Evolutionary conservation across 1,284 basidiomycete genomes (phyloP), one percentile per base, ranked within the genome.

Genomic region (Marasmius sp.): DNA sequence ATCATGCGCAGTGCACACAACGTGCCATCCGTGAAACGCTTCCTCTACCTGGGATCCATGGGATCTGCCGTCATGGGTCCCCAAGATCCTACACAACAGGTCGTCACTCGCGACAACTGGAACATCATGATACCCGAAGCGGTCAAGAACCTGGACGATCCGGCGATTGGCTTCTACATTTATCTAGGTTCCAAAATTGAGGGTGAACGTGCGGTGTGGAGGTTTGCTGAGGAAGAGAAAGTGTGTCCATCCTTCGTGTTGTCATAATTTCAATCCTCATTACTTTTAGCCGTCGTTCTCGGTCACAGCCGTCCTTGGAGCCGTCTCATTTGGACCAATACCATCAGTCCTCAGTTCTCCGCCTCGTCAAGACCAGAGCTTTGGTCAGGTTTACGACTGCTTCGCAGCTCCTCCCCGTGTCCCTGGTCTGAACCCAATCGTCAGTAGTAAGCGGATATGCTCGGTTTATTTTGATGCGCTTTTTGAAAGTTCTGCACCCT

Each of bases 31-130:
- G 50, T 51, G 18, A 20, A 51, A 51, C 50, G 50, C n/a, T 51
- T 51, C 18, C 50, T 51, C 50, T 51, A 51, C n/a, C 20, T 51
- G 34, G 50, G 50, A 18, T 51, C 50, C 50, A 9, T 51, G 50
- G 50, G 50, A 14, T 51, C 50, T n/a, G 50, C 50, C 10, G 50
- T 51, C n/a, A 20, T 51, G 50, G 50, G 50, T 33, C 50, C 50
- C 7, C 18, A 51, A 51, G 50, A 51, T 33, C 50, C 50, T 20
- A 51, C 50, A 3, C 9, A 51, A n/a, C 50, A 51, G n/a, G 50
- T 51, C 16, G 50, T 51, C 16, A 51, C 50, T n/a, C 50, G 50
- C 50, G 50, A 20, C n/a, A 51, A 51, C n/a, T 51, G 50, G 50
- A 51, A 51, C 16, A 51, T 51, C 20, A 51, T 27, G 50, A 51